Evolutionary conservation across 1,284 basidiomycete species (phyloP).

Genomic region (Ceratobasidium sp.): DNA sequence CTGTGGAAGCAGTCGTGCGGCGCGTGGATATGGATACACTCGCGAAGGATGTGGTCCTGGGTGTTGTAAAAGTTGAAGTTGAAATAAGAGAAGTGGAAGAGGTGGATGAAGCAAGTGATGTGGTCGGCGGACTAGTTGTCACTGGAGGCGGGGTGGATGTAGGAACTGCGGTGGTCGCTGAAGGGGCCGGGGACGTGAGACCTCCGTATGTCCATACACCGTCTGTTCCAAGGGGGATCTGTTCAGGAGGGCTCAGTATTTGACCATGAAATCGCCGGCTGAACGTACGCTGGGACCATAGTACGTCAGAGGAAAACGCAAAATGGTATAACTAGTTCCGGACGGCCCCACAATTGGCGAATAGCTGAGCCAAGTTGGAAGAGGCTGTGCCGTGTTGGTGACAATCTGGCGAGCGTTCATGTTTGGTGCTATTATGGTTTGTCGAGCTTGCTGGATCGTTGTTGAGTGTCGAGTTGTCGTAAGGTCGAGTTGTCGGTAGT

Average conservation of each 20-base stretch:
- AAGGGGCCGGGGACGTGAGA: conserved; percentile 57
- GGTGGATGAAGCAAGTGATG: conserved; percentile 42
- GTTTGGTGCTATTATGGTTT: conserved; percentile 15
- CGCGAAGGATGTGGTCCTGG: conserved; percentile 32
- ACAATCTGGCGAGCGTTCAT: conserved; percentile 18
- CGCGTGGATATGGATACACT: background rate
- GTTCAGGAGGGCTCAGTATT: conserved; percentile 41
- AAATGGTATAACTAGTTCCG: conserved; percentile 49
- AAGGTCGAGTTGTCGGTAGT: conserved; percentile 32
- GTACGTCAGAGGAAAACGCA: conserved; percentile 71
- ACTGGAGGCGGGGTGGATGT: conserved; percentile 41
- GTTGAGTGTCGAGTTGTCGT: conserved; percentile 1
- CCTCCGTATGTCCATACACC: conserved; percentile 70
- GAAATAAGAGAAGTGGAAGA: conserved; percentile 42
- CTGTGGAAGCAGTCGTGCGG: background rate
- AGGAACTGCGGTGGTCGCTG: conserved; percentile 43
- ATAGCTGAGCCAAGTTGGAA: conserved; percentile 70
- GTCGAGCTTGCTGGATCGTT: background rate
- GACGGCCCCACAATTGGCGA: conserved; percentile 56
- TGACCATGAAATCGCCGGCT: conserved; percentile 18
- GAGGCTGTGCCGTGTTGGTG: conserved; percentile 52
- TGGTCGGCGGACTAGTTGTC: conserved; percentile 41
- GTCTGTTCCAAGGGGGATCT: conserved; percentile 72
- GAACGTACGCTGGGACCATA: conserved; percentile 72
- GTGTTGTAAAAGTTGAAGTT: conserved; percentile 45